Evolutionary conservation across 169 alveolate genomes (phyloP).

Genomic region (Plasmodium coatneyi): DNA sequence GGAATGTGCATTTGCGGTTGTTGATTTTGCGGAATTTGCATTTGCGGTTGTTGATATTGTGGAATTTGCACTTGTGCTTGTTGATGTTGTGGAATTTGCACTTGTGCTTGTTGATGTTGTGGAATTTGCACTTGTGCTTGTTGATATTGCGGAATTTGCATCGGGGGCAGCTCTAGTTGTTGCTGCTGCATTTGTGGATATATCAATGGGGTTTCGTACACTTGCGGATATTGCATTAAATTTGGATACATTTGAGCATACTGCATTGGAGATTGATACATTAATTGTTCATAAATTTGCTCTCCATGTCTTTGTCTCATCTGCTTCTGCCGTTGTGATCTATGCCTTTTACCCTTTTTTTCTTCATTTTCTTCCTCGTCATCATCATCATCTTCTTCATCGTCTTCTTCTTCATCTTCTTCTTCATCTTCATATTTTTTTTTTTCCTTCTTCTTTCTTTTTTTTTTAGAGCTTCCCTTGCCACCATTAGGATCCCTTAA

Average conservation of each 20-base stretch:
- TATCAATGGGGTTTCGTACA: not conserved
- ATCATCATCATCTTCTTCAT: not conserved
- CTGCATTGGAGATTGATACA: not conserved
- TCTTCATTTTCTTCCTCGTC: not conserved
- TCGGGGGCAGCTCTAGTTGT: not conserved
- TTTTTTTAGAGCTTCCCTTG: not conserved
- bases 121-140: not conserved
- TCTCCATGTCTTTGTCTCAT: not conserved
- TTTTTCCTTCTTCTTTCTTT: not conserved
- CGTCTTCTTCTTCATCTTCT: not conserved
- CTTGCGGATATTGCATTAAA: not conserved
- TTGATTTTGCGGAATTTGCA: too few relatives aligned
- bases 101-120: not conserved
- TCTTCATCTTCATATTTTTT: not conserved
- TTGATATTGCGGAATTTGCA: too few relatives aligned
- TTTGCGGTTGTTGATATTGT: not conserved
- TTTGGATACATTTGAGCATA: not conserved
- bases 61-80: not conserved
- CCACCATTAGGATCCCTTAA: not conserved
- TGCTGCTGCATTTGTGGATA: not conserved
- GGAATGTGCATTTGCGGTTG: not conserved
- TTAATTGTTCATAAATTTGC: not conserved
- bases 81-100: not conserved
- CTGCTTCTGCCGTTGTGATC: not conserved
- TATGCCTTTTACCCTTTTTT: not conserved